Evolutionary conservation across 148 eudicot genomes (phyloP), one percentile per base, ranked within the genome.

Genomic region (Cornus controversa): DNA sequence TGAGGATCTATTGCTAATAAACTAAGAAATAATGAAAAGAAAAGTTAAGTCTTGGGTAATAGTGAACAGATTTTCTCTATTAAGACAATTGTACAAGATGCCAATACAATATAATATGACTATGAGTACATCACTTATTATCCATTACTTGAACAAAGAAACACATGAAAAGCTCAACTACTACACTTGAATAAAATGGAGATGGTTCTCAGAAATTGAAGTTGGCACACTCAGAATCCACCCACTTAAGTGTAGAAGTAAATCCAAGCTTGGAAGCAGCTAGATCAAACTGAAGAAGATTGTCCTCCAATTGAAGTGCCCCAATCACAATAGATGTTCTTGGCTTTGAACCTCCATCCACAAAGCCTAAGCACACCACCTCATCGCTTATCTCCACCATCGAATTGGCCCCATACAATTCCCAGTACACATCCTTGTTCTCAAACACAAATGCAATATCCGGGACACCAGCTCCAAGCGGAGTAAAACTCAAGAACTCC

Each of bases 291-390:
- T 53, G 10, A 53, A 53, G 58, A 63, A 74, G 45, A 31, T 65
- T 23, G 34, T 74, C 62, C 50, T 60, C 77, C 8, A 70, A 58
- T 60, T 78, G 80, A 62, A 70, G 75, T 13, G 28, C 81, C n/a
- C 81, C 81, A 3, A 79, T 47, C 24, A 79, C 77, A 67, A 79
- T 67, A 3, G 81, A 73, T 23, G 81, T 79, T 53, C 54, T 72
- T 31, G 72, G 67, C 4, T 73, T 74, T 34, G 60, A 24, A 7
- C 80, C 81, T 10, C 81, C 81, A 78, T 78, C 71, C 0, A 71
- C 23, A 71, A 78, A 37, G 0, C 57, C 81, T 13, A 67, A 57
- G 23, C 82, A 79, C 29, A 79, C 15, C 26, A 73, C 73, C 15
- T 67, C 60, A 27, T 25, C 26, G 13, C 37, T 67, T 1, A 53